These are phyloP conservation scores for Cinchona pubescens DNA, from an alignment of 257 asterid species.

Conservation along the genomic window DNA sequence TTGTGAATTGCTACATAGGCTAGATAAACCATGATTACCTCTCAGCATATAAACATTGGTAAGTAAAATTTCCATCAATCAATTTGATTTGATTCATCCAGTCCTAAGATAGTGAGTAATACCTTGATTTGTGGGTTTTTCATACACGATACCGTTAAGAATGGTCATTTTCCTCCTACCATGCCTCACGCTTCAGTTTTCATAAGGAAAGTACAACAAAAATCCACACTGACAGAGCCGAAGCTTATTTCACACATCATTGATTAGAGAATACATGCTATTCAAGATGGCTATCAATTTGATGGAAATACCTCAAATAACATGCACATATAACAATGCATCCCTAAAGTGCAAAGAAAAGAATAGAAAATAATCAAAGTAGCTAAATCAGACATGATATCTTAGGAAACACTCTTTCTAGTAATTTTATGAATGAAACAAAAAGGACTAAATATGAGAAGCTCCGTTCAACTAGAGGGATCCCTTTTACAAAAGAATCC, in stretches of 20 bases:
- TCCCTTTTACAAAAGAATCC: no score
- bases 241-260: not conserved
- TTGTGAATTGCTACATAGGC: conserved; percentile 24
- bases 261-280: no score
- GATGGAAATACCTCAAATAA: not conserved
- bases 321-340: not conserved
- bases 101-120: conserved; percentile 13
- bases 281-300: not conserved
- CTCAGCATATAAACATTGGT: not conserved
- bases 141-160: conserved; percentile 27
- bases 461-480: no score
- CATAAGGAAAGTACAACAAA: not conserved
- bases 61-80: not conserved
- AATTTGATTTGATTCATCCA: no score
- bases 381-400: no score
- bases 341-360: not conserved
- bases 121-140: conserved; percentile 31
- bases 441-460: not conserved
- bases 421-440: not conserved
- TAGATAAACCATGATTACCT: conserved; percentile 24
- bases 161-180: conserved; percentile 33
- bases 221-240: no score
- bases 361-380: not conserved
- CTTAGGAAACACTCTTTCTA: not conserved
- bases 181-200: conserved; percentile 21